These are phyloP conservation scores for Exophiala spinifera DNA, from an alignment of 2,329 filamentous ascomycete species.

Conservation along the genomic window DNA sequence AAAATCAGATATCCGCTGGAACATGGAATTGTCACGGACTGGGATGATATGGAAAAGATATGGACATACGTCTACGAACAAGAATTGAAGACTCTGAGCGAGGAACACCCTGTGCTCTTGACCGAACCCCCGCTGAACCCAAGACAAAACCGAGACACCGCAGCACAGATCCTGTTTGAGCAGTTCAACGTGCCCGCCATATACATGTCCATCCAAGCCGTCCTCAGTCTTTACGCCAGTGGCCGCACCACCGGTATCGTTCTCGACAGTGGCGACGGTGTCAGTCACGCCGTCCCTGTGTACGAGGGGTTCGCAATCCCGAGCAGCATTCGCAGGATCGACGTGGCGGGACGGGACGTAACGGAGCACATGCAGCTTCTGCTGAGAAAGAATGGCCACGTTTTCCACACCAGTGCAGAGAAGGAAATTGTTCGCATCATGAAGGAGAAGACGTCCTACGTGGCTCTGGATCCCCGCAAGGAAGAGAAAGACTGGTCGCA, in stretches of 20 bases:
- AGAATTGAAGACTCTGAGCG: conserved; percentile 91
- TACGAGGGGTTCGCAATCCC: conserved; percentile 98
- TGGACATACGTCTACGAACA: conserved; percentile 98
- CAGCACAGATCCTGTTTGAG: conserved; percentile 96
- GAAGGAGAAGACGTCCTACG: conserved; percentile 92
- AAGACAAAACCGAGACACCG: conserved; percentile 89
- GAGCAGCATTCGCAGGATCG: conserved; percentile 90
- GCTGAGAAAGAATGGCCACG: conserved; percentile 84
- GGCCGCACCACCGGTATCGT: conserved; percentile 95
- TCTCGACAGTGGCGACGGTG: conserved; percentile 89
- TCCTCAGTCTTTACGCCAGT: conserved; percentile 91
- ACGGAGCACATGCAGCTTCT: conserved; percentile 92
- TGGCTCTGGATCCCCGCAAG: conserved; percentile 82
- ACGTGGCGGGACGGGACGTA: conserved; percentile 92
- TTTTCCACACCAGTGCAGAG: conserved; percentile 97
- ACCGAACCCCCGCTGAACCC: conserved; percentile 96
- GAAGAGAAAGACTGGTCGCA: conserved; percentile 94
- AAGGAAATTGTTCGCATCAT: conserved; percentile 98
- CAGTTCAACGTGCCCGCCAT: conserved; percentile 97
- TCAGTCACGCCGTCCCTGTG: conserved; percentile 94
- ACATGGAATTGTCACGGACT: conserved; percentile 97
- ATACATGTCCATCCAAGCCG: conserved; percentile 95
- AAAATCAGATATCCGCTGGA: conserved; percentile 96
- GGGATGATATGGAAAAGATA: conserved; percentile 99
- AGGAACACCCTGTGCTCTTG: conserved; percentile 96